Base-by-base conservation (phyloP, 2,329 filamentous ascomycete genomes). In the Lasiodiplodia theobromae region DNA sequence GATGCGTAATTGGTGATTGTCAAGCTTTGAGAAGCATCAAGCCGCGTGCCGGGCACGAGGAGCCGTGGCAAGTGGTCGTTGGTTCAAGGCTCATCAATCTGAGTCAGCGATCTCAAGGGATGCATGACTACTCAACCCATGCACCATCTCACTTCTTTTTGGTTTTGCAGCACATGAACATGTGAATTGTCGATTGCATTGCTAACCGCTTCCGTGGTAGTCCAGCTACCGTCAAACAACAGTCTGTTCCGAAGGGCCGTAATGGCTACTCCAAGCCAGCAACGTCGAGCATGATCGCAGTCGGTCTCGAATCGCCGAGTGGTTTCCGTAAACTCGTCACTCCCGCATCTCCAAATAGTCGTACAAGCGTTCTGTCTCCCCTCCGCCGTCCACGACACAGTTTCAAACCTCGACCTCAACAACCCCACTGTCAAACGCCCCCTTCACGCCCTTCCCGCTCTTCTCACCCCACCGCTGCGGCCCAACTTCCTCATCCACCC, bases 401-500 rank as follows among this genome's bases (percentile, higher is more conserved):
- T 18, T 6, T n/a, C 18, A 47, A 47, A 47, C 40, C 40, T n/a
- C 40, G 3, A 47, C 40, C 40, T n/a, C 40, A 2, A n/a, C 18
- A n/a, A 47, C 40, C 1, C 40, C 40, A n/a, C 40, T 47, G 5
- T 16, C 38, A 47, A 47, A 47, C 40, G 16, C 5, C 8, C 40
- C 40, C 38, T 44, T 44, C 38, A 44, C 12, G 12, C 38, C 18
- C 40, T n/a, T 47, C 16, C 40, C 40, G 40, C 40, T 47, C 40
- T 18, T 47, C 40, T 47, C 40, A 16, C 16, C 40, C 40, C 40
- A 47, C 51, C 10, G 21, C 51, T 28, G 21, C 11, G 11, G 11
- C 51, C 21, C 51, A 7, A 52, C 51, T 21, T 8, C n/a, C 2
- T 25, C 51, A 25, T 28, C 56, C 4, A 72, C 74, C 62, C 62